Percentiles rank a stretch among this genome's conserved stretches.
Conservation (phyloP, 345 rosid species). For the Camelina neglecta region DNA sequence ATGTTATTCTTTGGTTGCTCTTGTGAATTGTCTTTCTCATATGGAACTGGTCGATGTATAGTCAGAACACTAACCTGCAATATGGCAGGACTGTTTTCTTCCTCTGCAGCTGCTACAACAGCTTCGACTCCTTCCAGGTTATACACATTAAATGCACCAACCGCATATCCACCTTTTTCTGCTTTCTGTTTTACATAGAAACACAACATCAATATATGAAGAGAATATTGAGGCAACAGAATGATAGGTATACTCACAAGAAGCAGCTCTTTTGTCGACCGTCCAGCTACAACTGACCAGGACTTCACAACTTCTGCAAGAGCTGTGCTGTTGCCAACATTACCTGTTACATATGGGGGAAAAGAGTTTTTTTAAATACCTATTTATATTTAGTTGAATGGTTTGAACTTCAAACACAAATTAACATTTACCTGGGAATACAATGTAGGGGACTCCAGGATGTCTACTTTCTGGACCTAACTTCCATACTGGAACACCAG, state of each 20-base stretch:
- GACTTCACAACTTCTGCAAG: conserved; percentile 87
- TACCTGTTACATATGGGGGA: conserved; percentile 54
- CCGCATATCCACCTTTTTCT: conserved; percentile 85
- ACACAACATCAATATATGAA: conserved; percentile 40
- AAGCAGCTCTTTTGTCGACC: conserved; percentile 73
- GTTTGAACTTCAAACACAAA: not conserved
- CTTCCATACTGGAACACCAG: conserved; percentile 98
- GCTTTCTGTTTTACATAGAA: conserved; percentile 64
- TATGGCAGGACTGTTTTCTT: conserved; percentile 92
- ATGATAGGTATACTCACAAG: conserved; percentile 55
- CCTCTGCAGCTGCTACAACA: conserved; percentile 96
- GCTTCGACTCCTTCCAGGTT: conserved; percentile 96
- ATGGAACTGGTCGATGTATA: conserved; percentile 18
- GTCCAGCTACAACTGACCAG: conserved; percentile 72
- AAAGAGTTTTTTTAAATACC: not conserved
- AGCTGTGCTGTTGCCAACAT: conserved; percentile 84
- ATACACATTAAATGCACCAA: conserved; percentile 97
- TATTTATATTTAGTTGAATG: conserved; percentile 11
- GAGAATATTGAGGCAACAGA: conserved; percentile 11
- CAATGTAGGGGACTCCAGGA: conserved; percentile 96
- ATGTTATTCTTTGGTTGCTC: not conserved
- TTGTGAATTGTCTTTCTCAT: conserved; percentile 3
- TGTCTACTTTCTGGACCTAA: conserved; percentile 96
- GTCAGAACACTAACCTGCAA: conserved; percentile 66
- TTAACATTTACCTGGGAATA: conserved; percentile 77